These are phyloP conservation scores for Senecio squalidus DNA, from an alignment of 140 eudicot species.

Conservation along the genomic window DNA sequence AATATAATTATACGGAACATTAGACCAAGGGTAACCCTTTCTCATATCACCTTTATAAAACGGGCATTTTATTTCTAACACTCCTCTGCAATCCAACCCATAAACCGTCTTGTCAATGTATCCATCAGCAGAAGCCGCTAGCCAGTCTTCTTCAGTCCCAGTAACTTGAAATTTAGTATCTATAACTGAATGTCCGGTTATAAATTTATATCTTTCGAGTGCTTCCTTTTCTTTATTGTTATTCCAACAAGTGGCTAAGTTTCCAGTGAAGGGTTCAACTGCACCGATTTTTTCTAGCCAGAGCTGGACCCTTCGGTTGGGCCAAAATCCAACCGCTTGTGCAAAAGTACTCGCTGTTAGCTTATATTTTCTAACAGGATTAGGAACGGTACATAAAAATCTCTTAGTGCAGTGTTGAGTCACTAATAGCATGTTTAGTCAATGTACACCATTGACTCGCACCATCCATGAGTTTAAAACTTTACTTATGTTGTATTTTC, in stretches of 20 bases:
- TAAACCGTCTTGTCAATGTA: slow-evolving; percentile 39
- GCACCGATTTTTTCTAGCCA: slow-evolving; percentile 91
- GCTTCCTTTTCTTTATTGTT: slow-evolving; percentile 86
- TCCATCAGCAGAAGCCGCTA: slow-evolving; percentile 90
- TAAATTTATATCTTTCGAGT: slow-evolving; percentile 68
- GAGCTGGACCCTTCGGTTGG: slow-evolving; percentile 65
- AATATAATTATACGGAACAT: slow-evolving; percentile 48
- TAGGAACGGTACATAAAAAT: slow-evolving; percentile 11
- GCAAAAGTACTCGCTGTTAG: slow-evolving; percentile 89
- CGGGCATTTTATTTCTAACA: slow-evolving; percentile 82
- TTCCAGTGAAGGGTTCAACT: slow-evolving; percentile 62
- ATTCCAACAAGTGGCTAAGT: slow-evolving; percentile 74
- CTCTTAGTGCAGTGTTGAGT: slow-evolving; percentile 12
- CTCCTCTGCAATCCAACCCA: slow-evolving; percentile 56
- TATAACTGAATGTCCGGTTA: slow-evolving; percentile 59
- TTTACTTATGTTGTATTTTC: not conserved
- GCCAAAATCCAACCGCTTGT: slow-evolving; percentile 77
- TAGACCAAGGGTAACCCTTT: slow-evolving; percentile 48
- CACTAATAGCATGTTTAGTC: slow-evolving; percentile 13
- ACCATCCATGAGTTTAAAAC: slow-evolving; percentile 1
- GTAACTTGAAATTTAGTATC: slow-evolving; percentile 61
- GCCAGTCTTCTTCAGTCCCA: slow-evolving; percentile 50
- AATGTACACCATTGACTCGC: slow-evolving; percentile 4
- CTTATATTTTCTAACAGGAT: slow-evolving; percentile 53
- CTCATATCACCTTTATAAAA: slow-evolving; percentile 63